Conservation (phyloP, 352 stramenopile genomes). For the Pythium insidiosum region DNA sequence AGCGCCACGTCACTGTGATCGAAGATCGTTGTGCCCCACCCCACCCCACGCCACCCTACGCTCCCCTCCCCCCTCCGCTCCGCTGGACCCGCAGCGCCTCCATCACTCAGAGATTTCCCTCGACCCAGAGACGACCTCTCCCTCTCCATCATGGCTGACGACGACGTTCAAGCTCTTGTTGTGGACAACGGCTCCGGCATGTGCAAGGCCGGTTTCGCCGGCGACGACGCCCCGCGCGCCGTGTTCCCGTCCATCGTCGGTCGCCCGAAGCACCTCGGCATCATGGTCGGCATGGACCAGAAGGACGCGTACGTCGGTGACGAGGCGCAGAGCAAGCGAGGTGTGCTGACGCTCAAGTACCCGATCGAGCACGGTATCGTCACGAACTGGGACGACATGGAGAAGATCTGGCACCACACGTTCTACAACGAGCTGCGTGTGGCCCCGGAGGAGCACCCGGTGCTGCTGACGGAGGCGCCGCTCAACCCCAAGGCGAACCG, state of each 20-base stretch:
- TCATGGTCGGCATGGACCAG: conserved; percentile 97
- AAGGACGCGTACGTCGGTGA: conserved; percentile 93
- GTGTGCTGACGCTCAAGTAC: conserved; percentile 93
- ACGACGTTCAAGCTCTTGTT: conserved; percentile 60
- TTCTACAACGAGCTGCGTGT: conserved; percentile 98
- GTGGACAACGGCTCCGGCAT: conserved; percentile 99
- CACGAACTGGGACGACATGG: conserved; percentile 99
- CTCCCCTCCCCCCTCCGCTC: no score
- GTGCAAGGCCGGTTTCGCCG: conserved; percentile 98
- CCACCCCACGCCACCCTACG: no score
- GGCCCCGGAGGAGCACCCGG: conserved; percentile 94
- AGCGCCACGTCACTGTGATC: conserved; percentile 2
- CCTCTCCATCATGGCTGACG: conserved; percentile 36
- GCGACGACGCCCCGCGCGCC: conserved; percentile 94
- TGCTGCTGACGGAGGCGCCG: conserved; percentile 92
- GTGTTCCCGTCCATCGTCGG: conserved; percentile 97
- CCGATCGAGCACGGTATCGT: conserved; percentile 99
- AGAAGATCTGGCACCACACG: conserved; percentile 99
- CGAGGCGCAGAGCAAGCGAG: conserved; percentile 90
- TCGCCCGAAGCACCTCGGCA: conserved; percentile 92
- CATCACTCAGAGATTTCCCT: conserved; percentile 7
- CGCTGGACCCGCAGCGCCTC: no score
- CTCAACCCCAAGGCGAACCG: conserved; percentile 92
- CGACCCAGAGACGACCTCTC: background rate
- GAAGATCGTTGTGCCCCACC: no score